Evolutionary conservation across 73 alveolate species (phyloP).

Genomic region (Breviolum minutum): DNA sequence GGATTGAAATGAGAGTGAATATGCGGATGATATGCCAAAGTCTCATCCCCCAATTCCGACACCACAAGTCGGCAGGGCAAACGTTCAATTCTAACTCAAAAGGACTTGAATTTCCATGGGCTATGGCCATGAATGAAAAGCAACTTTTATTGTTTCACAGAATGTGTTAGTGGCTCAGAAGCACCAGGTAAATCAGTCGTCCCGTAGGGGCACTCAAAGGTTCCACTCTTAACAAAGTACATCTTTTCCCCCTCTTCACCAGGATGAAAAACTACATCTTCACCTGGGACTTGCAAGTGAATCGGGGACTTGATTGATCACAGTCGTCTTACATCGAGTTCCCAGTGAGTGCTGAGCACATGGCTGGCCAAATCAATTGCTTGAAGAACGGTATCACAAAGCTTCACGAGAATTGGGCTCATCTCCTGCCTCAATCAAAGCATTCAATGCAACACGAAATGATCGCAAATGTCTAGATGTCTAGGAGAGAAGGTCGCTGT

Average conservation of each 20-base stretch:
- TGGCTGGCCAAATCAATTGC: constrained; percentile 60
- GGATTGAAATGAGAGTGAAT: too few relatives aligned
- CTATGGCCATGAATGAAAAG: too few relatives aligned
- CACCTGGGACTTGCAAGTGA: background rate
- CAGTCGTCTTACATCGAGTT: background rate
- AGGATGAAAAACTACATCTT: constrained; percentile 80
- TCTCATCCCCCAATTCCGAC: too few relatives aligned
- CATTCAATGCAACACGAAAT: background rate
- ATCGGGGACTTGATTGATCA: background rate
- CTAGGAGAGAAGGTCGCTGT: background rate
- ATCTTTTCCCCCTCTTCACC: constrained; percentile 94
- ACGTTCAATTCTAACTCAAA: too few relatives aligned
- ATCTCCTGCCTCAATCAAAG: constrained; percentile 46
- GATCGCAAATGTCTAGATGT: background rate
- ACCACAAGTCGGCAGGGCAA: too few relatives aligned
- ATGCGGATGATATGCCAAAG: too few relatives aligned
- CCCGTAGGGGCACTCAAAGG: constrained; percentile 54
- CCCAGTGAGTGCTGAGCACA: background rate
- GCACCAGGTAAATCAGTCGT: background rate
- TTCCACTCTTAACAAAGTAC: constrained; percentile 82
- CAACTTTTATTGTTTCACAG: background rate
- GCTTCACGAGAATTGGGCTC: constrained; percentile 95
- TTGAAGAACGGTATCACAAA: constrained; percentile 79
- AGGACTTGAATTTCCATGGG: too few relatives aligned
- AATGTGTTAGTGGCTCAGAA: background rate